Evolutionary conservation across 257 asterid species (phyloP).

Genomic region (Orobanche coerulescens): DNA sequence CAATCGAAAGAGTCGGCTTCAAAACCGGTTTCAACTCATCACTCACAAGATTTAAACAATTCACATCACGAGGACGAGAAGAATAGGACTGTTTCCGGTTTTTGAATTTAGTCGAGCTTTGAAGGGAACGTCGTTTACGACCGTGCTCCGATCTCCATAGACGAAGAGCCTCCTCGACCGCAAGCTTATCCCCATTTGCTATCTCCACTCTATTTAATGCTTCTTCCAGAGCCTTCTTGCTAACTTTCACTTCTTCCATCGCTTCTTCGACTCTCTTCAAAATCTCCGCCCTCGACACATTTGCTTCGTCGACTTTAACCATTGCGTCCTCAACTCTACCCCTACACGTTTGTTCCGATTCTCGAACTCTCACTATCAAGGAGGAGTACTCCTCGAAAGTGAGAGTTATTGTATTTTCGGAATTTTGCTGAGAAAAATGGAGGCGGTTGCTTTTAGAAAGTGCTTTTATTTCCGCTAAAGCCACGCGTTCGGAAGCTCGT

Average conservation of each 20-base stretch:
- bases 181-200: slow-evolving; percentile 67
- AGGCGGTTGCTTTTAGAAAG: slow-evolving; percentile 29
- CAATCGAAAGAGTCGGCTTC: slow-evolving; percentile 40
- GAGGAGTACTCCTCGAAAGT: slow-evolving; percentile 60
- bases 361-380: slow-evolving; percentile 51
- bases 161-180: slow-evolving; percentile 76
- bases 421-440: slow-evolving; percentile 19
- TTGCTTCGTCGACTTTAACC: slow-evolving; percentile 27
- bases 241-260: slow-evolving; percentile 59
- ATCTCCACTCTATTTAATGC: slow-evolving; percentile 48
- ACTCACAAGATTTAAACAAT: slow-evolving; percentile 35
- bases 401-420: slow-evolving; percentile 43
- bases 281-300: slow-evolving; percentile 37
- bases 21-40: slow-evolving; percentile 50
- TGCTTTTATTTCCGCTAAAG: slow-evolving; percentile 70
- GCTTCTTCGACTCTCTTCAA: slow-evolving; percentile 79
- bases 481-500: slow-evolving; percentile 72
- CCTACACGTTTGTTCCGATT: slow-evolving; percentile 50
- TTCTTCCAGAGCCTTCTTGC: slow-evolving; percentile 41
- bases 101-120: slow-evolving; percentile 21
- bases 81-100: slow-evolving; percentile 40
- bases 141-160: slow-evolving; percentile 88
- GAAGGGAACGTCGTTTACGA: slow-evolving; percentile 50
- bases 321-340: slow-evolving; percentile 37
- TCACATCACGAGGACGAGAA: slow-evolving; percentile 43